Conservation (phyloP, 208 protist genomes). For the Trypanosomatidae sp. region DNA sequence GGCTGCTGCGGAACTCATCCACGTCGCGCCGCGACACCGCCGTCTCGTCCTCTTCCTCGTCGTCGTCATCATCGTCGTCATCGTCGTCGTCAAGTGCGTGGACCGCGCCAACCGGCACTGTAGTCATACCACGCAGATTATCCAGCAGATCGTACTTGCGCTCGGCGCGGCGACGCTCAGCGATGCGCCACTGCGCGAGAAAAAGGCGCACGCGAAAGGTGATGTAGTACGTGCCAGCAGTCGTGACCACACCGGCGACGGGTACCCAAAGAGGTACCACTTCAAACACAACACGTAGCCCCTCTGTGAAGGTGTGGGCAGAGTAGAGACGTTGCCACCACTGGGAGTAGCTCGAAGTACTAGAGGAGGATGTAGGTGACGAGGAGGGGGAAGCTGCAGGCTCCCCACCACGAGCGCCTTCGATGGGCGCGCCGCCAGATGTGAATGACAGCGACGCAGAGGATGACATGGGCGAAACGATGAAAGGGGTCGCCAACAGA, state of each 20-base stretch:
- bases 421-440: neutral
- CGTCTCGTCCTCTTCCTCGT: constrained; percentile 66
- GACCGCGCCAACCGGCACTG: constrained; percentile 33
- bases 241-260: constrained; percentile 39
- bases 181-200: constrained; percentile 70
- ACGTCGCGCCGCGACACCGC: constrained; percentile 73
- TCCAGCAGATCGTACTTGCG: constrained; percentile 73
- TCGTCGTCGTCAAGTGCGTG: constrained; percentile 48
- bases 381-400: constrained; percentile 6
- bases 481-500: neutral
- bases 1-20: constrained; percentile 85
- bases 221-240: constrained; percentile 54
- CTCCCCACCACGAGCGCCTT: constrained; percentile 1
- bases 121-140: constrained; percentile 45
- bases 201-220: constrained; percentile 74
- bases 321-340: constrained; percentile 60
- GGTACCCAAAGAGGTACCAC: constrained; percentile 75
- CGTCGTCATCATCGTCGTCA: constrained; percentile 60
- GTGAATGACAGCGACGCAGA: constrained; percentile 4
- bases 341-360: constrained; percentile 3
- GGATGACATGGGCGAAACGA: constrained; percentile 9
- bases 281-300: constrained; percentile 41
- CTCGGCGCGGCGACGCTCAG: constrained; percentile 67
- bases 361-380: constrained; percentile 3
- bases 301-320: constrained; percentile 61